Base-by-base conservation (phyloP, 2,329 filamentous ascomycete genomes). In the Trichoderma harzianum region DNA sequence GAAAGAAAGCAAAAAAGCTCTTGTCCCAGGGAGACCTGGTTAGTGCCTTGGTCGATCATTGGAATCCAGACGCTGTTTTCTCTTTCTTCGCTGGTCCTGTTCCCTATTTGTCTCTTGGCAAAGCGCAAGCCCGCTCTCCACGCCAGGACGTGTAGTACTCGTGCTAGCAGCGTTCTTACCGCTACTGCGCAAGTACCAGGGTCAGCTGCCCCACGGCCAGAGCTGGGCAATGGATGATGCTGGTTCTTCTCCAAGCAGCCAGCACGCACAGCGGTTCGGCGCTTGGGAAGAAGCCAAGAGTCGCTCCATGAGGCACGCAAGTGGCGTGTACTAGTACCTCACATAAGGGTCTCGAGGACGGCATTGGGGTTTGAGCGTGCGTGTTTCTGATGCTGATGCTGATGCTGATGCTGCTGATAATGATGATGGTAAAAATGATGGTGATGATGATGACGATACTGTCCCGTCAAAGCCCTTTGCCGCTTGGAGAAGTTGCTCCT, bases 151-250 rank as follows among this genome's bases (percentile, higher is more conserved):
- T 34, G 57, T 14, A 32, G 55, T 60, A 60, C 24, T 36, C 47
- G 30, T 62, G 63, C 47, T 36, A 55, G 47, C 51, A 57, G 64
- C 64, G 21, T 43, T 28, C 60, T 63, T 63, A 63, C 60, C 34
- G 34, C 34, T 63, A 66, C 47, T 34, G 63, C 21, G 34, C 47
- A 26, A 36, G 43, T 26, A 53, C 64, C 64, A 67, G 64, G 26
- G 67, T 70, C 67, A 70, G 67, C 67, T 63, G 39, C 24, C 36
- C 57, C 57, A 47, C 67, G 32, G 28, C 60, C 43, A n/a, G 14
- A 30, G 26, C 53, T 39, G 64, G 51, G 30, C 64, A 57, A 11
- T 60, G 26, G 47, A 39, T 53, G 64, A 34, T 39, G 51, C 47
- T 53, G 30, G 32, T 32, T 32, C 32, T 24, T 24, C 18, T 39